A percentile compares a stretch with the other conserved stretches of the same genome.
Evolutionary conservation across 257 asterid genomes (phyloP).

Genomic region (Solanum corneliomulleri): DNA sequence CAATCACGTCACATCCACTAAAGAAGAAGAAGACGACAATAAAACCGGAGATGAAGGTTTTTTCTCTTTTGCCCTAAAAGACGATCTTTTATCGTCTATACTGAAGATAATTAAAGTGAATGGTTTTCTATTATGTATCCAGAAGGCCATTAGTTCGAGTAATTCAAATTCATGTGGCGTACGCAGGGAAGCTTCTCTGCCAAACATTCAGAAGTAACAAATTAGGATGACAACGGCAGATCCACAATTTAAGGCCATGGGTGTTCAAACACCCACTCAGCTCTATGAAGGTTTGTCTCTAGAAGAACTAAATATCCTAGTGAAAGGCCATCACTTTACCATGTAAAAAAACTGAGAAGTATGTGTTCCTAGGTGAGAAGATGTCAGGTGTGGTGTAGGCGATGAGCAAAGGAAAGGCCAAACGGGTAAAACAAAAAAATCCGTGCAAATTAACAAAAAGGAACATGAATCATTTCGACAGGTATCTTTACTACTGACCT

Average conservation of each 20-base stretch:
- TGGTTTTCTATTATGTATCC: background rate
- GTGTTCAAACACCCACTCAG: no score
- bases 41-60: background rate
- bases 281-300: no score
- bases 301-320: no score
- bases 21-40: background rate
- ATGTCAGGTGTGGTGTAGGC: background rate
- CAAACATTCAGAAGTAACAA: background rate
- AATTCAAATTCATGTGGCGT: background rate
- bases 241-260: no score
- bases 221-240: background rate
- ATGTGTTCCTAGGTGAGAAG: background rate
- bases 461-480: background rate
- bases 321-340: background rate
- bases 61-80: background rate
- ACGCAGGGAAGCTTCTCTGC: background rate
- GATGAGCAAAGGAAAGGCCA: background rate
- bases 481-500: background rate
- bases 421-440: background rate
- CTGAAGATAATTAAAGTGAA: background rate
- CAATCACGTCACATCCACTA: background rate
- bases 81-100: background rate
- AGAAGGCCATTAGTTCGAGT: background rate
- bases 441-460: background rate
- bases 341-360: background rate